Base-by-base conservation (phyloP, 345 rosid genomes). In the Fremontodendron californicum region DNA sequence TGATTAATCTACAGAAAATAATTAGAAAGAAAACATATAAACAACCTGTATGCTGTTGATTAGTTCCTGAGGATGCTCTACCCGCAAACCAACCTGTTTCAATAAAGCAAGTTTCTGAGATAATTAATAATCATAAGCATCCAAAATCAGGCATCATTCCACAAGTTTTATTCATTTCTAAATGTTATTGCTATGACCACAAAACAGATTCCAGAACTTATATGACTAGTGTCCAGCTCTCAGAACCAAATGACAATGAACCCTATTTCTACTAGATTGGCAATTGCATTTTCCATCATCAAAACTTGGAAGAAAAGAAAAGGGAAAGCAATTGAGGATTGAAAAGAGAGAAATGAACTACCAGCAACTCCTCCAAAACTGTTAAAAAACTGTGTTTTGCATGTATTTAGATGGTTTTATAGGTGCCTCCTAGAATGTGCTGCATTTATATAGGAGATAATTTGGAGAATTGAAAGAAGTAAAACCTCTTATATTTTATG, bases 1-100 rank as follows among this genome's bases (percentile, higher is more conserved):
- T 45, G 21, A 68, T 12, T 45, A 69, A 27, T 45, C 16, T 29
- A 48, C 58, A 46, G 39, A 70, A 27, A 27, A 67, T 9, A 43
- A 40, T 27, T 42, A 27, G 2, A 43, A 27, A 1, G 31, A 27
- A 70, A 69, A 69, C 27, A 46, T 9, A 52, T 49, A 71, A 49
- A 71, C 35, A 45, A 91, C 98, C 98, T 93, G 99, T 79, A 95
- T 90, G 78, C 79, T 81, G 90, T 95, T 90, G 68, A 95, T 93
- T 77, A 95, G 87, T 78, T 90, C 94, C 84, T 95, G 99, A 77
- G 99, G 99, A 86, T 95, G 99, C 84, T 95, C 99, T 77, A 95
- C 71, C 25, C 97, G 97, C 84, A 95, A 88, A 71, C 98, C 99
- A 79, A 95, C 96, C 99, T 95, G 85, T 67, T 69, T 75, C 80